These are phyloP conservation scores for Sclerotinia subarctica DNA, from an alignment of 2,329 filamentous ascomycete genomes.

Conservation along the genomic window DNA sequence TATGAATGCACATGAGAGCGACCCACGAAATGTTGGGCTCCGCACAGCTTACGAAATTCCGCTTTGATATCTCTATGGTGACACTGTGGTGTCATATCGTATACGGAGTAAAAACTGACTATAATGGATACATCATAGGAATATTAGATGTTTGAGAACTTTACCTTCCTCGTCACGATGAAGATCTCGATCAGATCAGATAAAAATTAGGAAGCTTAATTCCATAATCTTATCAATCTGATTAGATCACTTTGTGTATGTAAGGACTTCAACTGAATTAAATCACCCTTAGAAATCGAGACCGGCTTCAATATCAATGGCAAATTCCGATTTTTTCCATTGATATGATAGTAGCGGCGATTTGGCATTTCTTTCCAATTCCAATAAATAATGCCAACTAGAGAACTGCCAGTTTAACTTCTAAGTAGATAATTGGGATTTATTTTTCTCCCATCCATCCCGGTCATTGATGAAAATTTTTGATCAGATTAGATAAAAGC, in stretches of 20 bases:
- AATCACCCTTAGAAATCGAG: neutral
- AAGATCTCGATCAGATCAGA: slow-evolving; percentile 4
- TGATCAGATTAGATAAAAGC: slow-evolving; percentile 19
- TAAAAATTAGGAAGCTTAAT: neutral
- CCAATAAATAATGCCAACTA: neutral
- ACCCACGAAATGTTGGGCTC: neutral
- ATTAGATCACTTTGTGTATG: slow-evolving; percentile 1
- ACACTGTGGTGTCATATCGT: neutral
- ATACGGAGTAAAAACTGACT: neutral
- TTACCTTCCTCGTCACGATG: neutral
- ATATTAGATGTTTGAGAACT: neutral
- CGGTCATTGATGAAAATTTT: slow-evolving; percentile 13
- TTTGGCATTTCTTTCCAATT: neutral
- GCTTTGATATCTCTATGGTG: neutral
- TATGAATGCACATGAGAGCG: neutral
- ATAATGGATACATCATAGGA: neutral
- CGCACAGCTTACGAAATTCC: neutral
- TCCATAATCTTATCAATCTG: neutral
- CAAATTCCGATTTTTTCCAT: neutral
- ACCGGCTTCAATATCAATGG: neutral
- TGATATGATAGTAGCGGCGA: neutral
- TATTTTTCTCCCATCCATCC: neutral
- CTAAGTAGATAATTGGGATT: neutral
- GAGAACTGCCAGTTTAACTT: neutral
- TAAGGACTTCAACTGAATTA: neutral